These are phyloP conservation scores for Falciphora oryzae DNA, from an alignment of 2,329 filamentous ascomycete genomes.

Conservation along the genomic window DNA sequence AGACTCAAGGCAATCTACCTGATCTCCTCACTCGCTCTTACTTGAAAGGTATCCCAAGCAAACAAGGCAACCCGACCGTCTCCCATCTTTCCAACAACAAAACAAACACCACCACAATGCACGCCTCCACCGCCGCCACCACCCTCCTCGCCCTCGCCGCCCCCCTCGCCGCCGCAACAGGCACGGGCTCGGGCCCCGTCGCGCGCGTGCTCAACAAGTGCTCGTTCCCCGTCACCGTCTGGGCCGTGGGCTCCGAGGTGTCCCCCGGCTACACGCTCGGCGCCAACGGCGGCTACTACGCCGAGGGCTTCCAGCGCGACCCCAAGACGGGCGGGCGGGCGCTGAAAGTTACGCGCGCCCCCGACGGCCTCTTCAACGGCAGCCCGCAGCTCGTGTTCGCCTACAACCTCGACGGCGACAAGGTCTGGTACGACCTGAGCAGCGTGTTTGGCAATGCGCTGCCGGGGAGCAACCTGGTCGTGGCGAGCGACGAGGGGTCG, in stretches of 20 bases:
- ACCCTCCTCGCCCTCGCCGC: slow-evolving; percentile 21
- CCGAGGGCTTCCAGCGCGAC: slow-evolving; percentile 29
- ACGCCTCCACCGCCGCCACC: slow-evolving; percentile 15
- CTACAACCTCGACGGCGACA: slow-evolving; percentile 29
- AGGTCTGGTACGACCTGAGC: slow-evolving; percentile 34
- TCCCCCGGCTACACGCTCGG: slow-evolving; percentile 22
- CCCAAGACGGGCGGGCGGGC: slow-evolving; percentile 31
- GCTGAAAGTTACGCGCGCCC: slow-evolving; percentile 30
- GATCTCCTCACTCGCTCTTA: background rate
- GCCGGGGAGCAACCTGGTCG: slow-evolving; percentile 25
- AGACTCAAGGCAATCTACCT: background rate
- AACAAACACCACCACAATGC: slow-evolving; percentile 17
- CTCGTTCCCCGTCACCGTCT: slow-evolving; percentile 28
- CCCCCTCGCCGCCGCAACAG: slow-evolving; percentile 22
- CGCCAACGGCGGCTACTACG: slow-evolving; percentile 23
- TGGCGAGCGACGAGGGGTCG: slow-evolving; percentile 20
- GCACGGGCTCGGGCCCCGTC: slow-evolving; percentile 16
- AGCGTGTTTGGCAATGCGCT: slow-evolving; percentile 36
- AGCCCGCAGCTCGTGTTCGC: slow-evolving; percentile 35
- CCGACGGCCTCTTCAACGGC: slow-evolving; percentile 33
- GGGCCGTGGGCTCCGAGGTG: slow-evolving; percentile 31
- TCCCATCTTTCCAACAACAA: background rate
- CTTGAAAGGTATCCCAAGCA: background rate
- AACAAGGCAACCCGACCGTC: slow-evolving; percentile 8
- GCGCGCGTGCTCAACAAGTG: slow-evolving; percentile 33